phyloP scores from a whole-genome alignment of 495 filamentous ascomycete genomes.

The Rostrohypoxylon terebratum region DNA sequence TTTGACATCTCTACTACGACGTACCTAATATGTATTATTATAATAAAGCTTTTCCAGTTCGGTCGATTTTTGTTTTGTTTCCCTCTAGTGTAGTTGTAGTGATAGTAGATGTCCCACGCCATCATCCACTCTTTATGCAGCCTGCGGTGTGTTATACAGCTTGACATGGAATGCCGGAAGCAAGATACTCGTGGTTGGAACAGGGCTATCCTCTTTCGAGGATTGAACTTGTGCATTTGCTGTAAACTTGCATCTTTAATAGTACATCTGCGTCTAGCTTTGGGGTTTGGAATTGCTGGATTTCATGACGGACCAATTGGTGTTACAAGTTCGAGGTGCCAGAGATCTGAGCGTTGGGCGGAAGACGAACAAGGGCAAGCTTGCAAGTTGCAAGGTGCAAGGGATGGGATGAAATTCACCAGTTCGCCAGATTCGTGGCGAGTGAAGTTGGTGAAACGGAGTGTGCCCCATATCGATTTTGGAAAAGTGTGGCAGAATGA shows the following conservation, averaged over 20 bases:
- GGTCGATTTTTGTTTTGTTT: conserved; percentile 19
- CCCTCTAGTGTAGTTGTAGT: too few species aligned
- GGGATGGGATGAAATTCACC: conserved; percentile 22
- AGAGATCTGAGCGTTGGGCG: conserved; percentile 36
- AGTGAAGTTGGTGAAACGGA: conserved; percentile 13
- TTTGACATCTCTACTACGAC: too few species aligned
- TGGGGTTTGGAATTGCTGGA: conserved; percentile 15
- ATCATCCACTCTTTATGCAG: conserved; percentile 9
- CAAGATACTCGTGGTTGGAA: conserved; percentile 1
- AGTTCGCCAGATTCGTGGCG: conserved; percentile 13
- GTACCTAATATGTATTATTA: too few species aligned
- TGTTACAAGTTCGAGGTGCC: conserved; percentile 17
- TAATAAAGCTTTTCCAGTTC: conserved; percentile 30
- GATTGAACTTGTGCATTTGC: not conserved
- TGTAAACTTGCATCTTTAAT: too few species aligned
- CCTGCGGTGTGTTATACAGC: conserved; percentile 29
- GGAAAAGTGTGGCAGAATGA: not conserved
- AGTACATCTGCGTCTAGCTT: not conserved
- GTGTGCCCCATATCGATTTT: not conserved
- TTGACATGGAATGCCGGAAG: not conserved
- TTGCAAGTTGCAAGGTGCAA: not conserved
- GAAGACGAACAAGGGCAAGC: conserved; percentile 2
- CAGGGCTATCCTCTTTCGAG: conserved; percentile 20
- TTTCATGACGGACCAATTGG: conserved; percentile 27
- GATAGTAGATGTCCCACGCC: too few species aligned